Evolutionary conservation across 1,284 basidiomycete genomes (phyloP).

Genomic region (Sporisorium sorghi): DNA sequence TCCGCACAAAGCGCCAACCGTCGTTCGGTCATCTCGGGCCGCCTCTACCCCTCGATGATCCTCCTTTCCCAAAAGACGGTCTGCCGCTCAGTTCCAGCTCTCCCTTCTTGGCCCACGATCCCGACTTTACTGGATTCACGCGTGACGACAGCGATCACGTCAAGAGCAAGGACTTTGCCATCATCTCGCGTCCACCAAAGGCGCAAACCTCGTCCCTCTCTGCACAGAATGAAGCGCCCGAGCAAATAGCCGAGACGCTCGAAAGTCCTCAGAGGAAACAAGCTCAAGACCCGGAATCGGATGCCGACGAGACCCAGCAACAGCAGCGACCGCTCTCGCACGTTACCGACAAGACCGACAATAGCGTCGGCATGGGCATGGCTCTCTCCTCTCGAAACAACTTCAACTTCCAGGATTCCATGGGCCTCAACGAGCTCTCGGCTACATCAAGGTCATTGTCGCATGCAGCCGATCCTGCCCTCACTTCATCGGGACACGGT

Average conservation of each 20-base stretch:
- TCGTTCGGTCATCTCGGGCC: slow-evolving; percentile 42
- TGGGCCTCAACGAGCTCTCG: slow-evolving; percentile 22
- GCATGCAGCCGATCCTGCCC: slow-evolving; percentile 3
- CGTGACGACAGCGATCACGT: slow-evolving; percentile 5
- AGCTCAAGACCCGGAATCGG: slow-evolving; percentile 1
- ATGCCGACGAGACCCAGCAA: slow-evolving; percentile 2
- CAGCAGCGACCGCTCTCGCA: slow-evolving; percentile 21
- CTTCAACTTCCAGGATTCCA: slow-evolving; percentile 26
- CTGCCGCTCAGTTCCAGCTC: slow-evolving; percentile 33
- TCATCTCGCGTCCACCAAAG: neutral
- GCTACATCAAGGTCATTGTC: slow-evolving; percentile 15
- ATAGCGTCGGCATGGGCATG: slow-evolving; percentile 20
- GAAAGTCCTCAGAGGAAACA: slow-evolving; percentile 11
- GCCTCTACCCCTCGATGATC: slow-evolving; percentile 24
- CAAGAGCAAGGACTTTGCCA: slow-evolving; percentile 22
- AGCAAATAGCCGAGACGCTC: slow-evolving; percentile 24
- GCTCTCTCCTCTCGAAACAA: slow-evolving; percentile 20
- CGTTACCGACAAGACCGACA: slow-evolving; percentile 29
- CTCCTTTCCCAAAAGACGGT: slow-evolving; percentile 18
- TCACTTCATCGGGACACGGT: neutral
- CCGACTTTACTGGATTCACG: slow-evolving; percentile 13
- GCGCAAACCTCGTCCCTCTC: neutral
- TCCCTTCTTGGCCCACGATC: slow-evolving; percentile 19
- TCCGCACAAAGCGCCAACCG: slow-evolving; percentile 17
- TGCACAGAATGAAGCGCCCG: slow-evolving; percentile 7